A percentile compares a stretch with the other conserved stretches of the same genome.
These are phyloP conservation scores for Penstemon barbatus DNA, from an alignment of 257 asterid species.

Conservation along the genomic window DNA sequence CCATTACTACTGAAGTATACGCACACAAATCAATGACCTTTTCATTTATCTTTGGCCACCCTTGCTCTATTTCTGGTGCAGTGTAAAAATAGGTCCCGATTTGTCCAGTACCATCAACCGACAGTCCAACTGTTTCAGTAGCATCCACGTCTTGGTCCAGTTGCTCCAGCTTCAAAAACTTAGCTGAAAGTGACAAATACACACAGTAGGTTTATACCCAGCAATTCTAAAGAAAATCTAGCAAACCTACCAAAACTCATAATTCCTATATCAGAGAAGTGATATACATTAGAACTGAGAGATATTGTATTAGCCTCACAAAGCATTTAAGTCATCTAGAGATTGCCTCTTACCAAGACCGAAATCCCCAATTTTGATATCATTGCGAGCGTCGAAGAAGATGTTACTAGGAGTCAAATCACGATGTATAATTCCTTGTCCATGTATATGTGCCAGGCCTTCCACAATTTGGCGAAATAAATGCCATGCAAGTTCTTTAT, in stretches of 20 bases:
- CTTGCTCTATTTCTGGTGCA: constrained; percentile 96
- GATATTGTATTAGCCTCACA: neutral
- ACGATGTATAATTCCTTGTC: constrained; percentile 97
- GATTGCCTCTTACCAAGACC: constrained; percentile 83
- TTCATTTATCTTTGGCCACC: constrained; percentile 97
- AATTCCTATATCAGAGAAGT: constrained; percentile 10
- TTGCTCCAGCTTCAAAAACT: constrained; percentile 90
- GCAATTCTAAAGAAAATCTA: constrained; percentile 22
- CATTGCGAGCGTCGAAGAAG: constrained; percentile 94
- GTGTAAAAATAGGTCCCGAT: constrained; percentile 96
- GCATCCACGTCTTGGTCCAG: constrained; percentile 88
- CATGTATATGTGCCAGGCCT: constrained; percentile 94
- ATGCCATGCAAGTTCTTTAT: constrained; percentile 95
- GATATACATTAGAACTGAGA: neutral
- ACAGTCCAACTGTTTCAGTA: constrained; percentile 65
- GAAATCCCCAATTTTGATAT: constrained; percentile 97
- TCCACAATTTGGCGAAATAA: constrained; percentile 93
- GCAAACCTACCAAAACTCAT: constrained; percentile 2
- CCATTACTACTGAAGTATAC: constrained; percentile 12
- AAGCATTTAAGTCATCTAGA: neutral
- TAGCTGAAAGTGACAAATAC: constrained; percentile 58
- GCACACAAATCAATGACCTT: constrained; percentile 48
- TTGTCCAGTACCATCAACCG: constrained; percentile 93
- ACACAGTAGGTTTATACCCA: constrained; percentile 12
- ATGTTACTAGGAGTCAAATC: constrained; percentile 95